Evolutionary conservation across 176 grass and related monocot genomes (phyloP), one percentile per base, ranked within the genome.

Genomic region (Juncus inflexus): DNA sequence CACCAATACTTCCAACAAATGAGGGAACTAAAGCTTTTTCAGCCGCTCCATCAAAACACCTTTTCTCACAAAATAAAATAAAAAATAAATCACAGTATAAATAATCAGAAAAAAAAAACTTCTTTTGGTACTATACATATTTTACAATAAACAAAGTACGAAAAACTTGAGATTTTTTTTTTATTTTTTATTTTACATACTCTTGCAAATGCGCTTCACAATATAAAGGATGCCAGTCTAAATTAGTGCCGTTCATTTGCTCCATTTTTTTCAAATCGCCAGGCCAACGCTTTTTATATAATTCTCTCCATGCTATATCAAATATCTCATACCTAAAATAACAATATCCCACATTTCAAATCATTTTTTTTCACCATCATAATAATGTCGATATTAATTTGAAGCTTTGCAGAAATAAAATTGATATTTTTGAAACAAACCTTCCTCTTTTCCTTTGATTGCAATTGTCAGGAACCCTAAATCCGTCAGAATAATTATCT

Each of bases 21-120:
- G 64, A 61, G 40, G 79, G 79, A 81, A 76, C 70, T 15, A 76
- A 76, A 28, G 79, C 72, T 70, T 12, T 81, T 64, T 81, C 79
- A 63, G 71, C 71, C 52, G 79, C 79, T 63, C 69, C 72, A 73
- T 81, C 79, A 56, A 81, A 70, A 49, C 72, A 75, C 65, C 79
- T 81, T 60, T 52, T 65, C 15, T n/a, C 50, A 42, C 63, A 43
- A 74, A 57, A 65, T n/a, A n/a, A 63, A 40, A 70, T 70, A 40
- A 47, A 47, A 47, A 47, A 45, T 45, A 47, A 47, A 47, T 6
- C 0, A 47, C 4, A 47, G 1, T 1, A 47, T 9, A 47, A 9
- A 47, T 47, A 6, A 6, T 47, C 4, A 47, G 6, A 0, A 47
- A 5, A 47, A 9, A 47, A 6, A 6, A 6, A 6, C 43, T 47